Conservation (phyloP, 139 green algal genomes). For the Coelastrella sp. region DNA sequence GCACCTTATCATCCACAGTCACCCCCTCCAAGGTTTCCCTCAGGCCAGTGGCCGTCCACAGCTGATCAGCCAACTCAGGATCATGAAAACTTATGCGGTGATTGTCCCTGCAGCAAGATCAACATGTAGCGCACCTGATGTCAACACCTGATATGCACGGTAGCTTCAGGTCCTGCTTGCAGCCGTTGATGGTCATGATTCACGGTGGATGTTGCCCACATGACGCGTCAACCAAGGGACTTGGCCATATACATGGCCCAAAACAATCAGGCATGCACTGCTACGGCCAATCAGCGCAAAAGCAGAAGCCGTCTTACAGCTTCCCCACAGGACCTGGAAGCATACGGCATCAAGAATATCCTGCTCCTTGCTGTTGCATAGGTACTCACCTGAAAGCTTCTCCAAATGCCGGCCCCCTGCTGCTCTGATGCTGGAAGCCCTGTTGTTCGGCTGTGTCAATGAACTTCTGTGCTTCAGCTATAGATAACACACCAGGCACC, state of each 20-base stretch:
- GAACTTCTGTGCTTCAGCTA: slow-evolving; percentile 44
- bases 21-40: slow-evolving; percentile 29
- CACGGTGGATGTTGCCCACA: too few relatives aligned
- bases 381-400: slow-evolving; percentile 55
- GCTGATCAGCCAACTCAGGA: slow-evolving; percentile 20
- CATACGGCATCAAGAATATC: too few relatives aligned
- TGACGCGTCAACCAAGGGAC: too few relatives aligned
- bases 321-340: too few relatives aligned
- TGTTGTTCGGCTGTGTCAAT: slow-evolving; percentile 51
- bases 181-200: too few relatives aligned
- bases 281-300: too few relatives aligned
- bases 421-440: slow-evolving; percentile 68
- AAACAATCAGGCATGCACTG: too few relatives aligned
- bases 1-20: slow-evolving; percentile 31
- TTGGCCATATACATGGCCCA: too few relatives aligned
- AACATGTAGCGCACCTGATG: too few relatives aligned
- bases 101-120: slow-evolving; percentile 59
- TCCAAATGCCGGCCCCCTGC: slow-evolving; percentile 62
- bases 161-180: too few relatives aligned
- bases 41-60: slow-evolving; percentile 61
- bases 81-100: slow-evolving; percentile 58
- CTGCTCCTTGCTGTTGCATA: background rate
- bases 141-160: too few relatives aligned
- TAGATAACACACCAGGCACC: slow-evolving; percentile 51
- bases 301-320: too few relatives aligned